phyloP scores from a whole-genome alignment of 2,329 filamentous ascomycete genomes.

The Hymenoscyphus infarciens region DNA sequence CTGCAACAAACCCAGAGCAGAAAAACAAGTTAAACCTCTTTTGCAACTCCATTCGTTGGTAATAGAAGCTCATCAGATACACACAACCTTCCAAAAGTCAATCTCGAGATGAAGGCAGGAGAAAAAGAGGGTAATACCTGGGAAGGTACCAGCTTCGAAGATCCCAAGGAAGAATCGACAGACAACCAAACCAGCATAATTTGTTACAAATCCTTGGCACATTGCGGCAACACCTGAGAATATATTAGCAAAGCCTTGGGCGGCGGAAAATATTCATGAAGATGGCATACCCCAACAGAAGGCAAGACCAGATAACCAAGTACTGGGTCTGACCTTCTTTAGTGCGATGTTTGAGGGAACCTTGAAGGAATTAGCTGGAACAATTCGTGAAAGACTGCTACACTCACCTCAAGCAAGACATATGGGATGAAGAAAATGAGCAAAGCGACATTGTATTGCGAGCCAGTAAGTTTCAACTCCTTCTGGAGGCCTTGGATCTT shows the following conservation, averaged over 20 bases:
- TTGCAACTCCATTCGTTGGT: slow-evolving; percentile 48
- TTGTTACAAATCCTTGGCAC: slow-evolving; percentile 36
- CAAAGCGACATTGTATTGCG: slow-evolving; percentile 50
- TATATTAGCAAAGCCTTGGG: not conserved
- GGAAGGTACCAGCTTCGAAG: slow-evolving; percentile 55
- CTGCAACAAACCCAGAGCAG: slow-evolving; percentile 48
- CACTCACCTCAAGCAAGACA: slow-evolving; percentile 4
- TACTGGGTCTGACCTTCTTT: slow-evolving; percentile 37
- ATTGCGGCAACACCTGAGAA: slow-evolving; percentile 12
- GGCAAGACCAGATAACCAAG: slow-evolving; percentile 39
- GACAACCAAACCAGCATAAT: slow-evolving; percentile 61
- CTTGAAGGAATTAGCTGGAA: slow-evolving; percentile 14
- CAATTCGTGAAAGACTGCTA: slow-evolving; percentile 21
- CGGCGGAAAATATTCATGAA: not conserved
- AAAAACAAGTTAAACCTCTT: slow-evolving; percentile 53
- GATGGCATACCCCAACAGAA: slow-evolving; percentile 43
- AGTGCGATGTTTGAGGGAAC: slow-evolving; percentile 32
- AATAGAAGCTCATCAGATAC: slow-evolving; percentile 48
- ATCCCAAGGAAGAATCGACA: slow-evolving; percentile 64
- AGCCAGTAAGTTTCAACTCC: slow-evolving; percentile 51
- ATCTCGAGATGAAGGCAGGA: not conserved
- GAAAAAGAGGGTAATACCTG: slow-evolving; percentile 38
- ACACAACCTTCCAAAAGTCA: slow-evolving; percentile 24
- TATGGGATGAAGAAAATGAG: slow-evolving; percentile 33
- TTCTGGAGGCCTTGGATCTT: slow-evolving; percentile 65